phyloP scores from a whole-genome alignment of 768 basidiomycete genomes.

The Coprinopsis sp. region DNA sequence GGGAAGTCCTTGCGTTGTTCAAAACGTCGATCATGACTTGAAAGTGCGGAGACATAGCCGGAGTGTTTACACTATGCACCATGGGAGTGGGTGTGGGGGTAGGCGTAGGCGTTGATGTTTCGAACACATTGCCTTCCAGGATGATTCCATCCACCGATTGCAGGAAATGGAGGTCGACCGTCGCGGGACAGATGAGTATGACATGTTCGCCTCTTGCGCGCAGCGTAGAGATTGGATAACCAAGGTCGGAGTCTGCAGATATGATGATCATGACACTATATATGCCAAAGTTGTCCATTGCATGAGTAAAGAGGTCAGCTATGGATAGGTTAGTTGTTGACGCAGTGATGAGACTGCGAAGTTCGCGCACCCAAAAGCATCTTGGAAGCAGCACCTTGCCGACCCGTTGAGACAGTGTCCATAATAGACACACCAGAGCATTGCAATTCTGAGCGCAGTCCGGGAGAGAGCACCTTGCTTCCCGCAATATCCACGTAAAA shows the following conservation, averaged over 20 bases:
- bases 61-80: too few relatives aligned
- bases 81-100: too few relatives aligned
- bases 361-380: neutral
- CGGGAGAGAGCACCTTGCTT: neutral
- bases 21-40: too few relatives aligned
- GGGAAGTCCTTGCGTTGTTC: too few relatives aligned
- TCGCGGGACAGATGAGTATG: too few relatives aligned
- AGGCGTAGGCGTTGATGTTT: too few relatives aligned
- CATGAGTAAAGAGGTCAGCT: neutral
- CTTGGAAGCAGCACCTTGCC: neutral
- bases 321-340: neutral
- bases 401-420: neutral
- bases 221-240: neutral
- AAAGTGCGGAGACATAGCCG: too few relatives aligned
- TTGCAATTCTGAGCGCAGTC: neutral
- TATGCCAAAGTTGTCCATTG: neutral
- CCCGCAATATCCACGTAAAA: neutral
- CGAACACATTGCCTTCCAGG: too few relatives aligned
- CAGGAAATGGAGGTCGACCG: too few relatives aligned
- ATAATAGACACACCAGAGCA: slow-evolving; percentile 1
- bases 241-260: neutral
- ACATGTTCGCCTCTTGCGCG: too few relatives aligned
- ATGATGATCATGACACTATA: neutral
- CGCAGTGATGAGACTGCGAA: neutral
- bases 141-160: too few relatives aligned